Base-by-base conservation (phyloP, 2,329 filamentous ascomycete genomes). In the Paraphaeosphaeria minitans region DNA sequence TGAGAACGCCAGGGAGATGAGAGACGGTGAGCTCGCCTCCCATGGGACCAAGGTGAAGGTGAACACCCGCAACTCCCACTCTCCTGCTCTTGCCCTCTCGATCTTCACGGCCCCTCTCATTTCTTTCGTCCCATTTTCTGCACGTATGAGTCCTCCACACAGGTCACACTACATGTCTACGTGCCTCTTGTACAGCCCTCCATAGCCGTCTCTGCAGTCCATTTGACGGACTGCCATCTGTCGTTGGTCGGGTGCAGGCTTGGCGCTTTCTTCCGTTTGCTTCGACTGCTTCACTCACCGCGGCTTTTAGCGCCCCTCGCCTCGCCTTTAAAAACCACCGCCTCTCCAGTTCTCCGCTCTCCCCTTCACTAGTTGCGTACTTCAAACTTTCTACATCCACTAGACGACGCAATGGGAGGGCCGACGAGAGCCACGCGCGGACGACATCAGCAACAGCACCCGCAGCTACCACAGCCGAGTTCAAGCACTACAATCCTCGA, bases 111-210 rank as follows among this genome's bases (percentile, higher is more conserved):
- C n/a, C 35, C 14, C 27, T 19, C 45, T 57, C 21, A 57, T 31
- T 55, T 51, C 3, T 29, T 24, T 45, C 10, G 47, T 56, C 54
- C 35, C 29, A 55, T 21, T 24, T 21, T 39, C 51, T 58, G 53
- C 56, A 56, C 29, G 21, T 35, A 41, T 61, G 59, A 58, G 52
- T 56, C 55, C 47, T 52, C 29, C 48, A 50, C 55, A 46, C 58
- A 57, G 57, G 43, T 46, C 21, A 27, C 48, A 42, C 35, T 21
- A 21, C 14, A 9, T 21, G 1, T 39, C 16, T 41, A 22, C 14
- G 12, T 27, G 1, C n/a, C 29, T 33, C 46, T 33, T 16, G 29
- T 35, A 33, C 16, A 31, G 29, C n/a, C 14, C 53, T 50, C 16
- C 29, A 39, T 24, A 29, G 31, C 14, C 22, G 41, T 50, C n/a